Percentiles rank a stretch among this genome's conserved stretches.
Conservation (phyloP, 306 rosid species). For the Coriaria nepalensis region DNA sequence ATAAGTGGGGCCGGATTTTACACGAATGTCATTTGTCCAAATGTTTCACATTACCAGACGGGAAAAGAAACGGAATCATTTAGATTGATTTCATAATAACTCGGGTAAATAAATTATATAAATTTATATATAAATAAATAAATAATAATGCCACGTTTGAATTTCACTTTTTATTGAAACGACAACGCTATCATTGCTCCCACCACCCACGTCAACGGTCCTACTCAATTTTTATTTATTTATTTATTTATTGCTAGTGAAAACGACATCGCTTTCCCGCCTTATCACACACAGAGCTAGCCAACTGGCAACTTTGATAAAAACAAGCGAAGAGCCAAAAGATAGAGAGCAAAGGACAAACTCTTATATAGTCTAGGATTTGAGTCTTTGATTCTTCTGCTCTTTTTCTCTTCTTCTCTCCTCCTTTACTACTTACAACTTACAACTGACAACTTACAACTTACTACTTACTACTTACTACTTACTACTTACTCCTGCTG, state of each 20-base stretch:
- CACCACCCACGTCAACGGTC: slow-evolving; percentile 1
- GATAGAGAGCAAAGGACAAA: slow-evolving; percentile 53
- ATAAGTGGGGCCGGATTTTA: too few relatives aligned
- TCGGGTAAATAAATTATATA: not conserved
- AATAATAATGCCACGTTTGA: not conserved
- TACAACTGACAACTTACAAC: too few relatives aligned
- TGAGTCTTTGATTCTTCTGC: slow-evolving; percentile 38
- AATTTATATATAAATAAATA: too few relatives aligned
- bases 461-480: too few relatives aligned
- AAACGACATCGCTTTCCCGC: slow-evolving; percentile 9
- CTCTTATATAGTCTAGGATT: slow-evolving; percentile 32
- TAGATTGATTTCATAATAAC: not conserved
- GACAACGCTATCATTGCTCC: slow-evolving; percentile 17
- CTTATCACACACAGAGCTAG: slow-evolving; percentile 36
- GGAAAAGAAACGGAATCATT: too few relatives aligned
- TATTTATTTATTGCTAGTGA: slow-evolving; percentile 3
- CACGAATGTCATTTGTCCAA: too few relatives aligned
- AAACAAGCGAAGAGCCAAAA: slow-evolving; percentile 49
- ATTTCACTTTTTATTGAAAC: slow-evolving; percentile 4
- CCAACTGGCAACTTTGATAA: slow-evolving; percentile 88
- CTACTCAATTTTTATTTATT: slow-evolving; percentile 5
- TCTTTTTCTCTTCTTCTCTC: slow-evolving; percentile 8
- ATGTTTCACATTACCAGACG: too few relatives aligned
- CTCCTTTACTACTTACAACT: too few relatives aligned
- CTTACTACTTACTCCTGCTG: too few relatives aligned